phyloP scores from a whole-genome alignment of 352 stramenopile species.

The Globisporangium takayamanum region DNA sequence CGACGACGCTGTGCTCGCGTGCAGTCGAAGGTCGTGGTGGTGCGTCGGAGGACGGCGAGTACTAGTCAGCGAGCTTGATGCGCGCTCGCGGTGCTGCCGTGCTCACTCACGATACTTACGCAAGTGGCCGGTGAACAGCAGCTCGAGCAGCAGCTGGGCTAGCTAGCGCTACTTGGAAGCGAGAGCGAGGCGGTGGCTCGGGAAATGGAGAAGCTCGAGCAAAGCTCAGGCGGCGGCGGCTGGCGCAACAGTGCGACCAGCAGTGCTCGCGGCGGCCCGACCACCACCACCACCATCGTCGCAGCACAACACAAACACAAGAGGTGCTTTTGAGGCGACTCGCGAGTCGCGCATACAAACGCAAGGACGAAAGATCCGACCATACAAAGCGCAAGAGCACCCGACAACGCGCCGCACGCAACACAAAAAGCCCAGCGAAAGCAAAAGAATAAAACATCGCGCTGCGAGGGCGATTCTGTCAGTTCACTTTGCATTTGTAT shows the following conservation, averaged over 20 bases:
- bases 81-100: constrained; percentile 2
- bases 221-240: too few relatives aligned
- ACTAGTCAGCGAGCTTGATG: background rate
- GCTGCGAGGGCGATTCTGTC: too few relatives aligned
- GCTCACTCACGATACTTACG: constrained; percentile 19
- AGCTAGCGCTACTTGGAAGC: too few relatives aligned
- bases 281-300: constrained; percentile 6
- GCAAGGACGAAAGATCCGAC: constrained; percentile 4
- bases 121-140: constrained; percentile 9
- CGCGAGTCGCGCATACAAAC: constrained; percentile 4
- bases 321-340: constrained; percentile 7
- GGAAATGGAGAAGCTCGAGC: constrained; percentile 11
- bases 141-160: too few relatives aligned
- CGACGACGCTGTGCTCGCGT: background rate
- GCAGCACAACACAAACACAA: constrained; percentile 3
- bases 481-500: too few relatives aligned
- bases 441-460: too few relatives aligned
- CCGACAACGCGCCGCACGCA: too few relatives aligned
- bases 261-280: constrained; percentile 4
- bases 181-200: constrained; percentile 5
- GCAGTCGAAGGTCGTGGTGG: background rate
- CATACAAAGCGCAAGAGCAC: constrained; percentile 8
- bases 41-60: background rate
- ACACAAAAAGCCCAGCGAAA: too few relatives aligned
- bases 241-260: constrained; percentile 11